Conservation (phyloP, 2,329 filamentous ascomycete genomes). For the Talaromyces piceae region DNA sequence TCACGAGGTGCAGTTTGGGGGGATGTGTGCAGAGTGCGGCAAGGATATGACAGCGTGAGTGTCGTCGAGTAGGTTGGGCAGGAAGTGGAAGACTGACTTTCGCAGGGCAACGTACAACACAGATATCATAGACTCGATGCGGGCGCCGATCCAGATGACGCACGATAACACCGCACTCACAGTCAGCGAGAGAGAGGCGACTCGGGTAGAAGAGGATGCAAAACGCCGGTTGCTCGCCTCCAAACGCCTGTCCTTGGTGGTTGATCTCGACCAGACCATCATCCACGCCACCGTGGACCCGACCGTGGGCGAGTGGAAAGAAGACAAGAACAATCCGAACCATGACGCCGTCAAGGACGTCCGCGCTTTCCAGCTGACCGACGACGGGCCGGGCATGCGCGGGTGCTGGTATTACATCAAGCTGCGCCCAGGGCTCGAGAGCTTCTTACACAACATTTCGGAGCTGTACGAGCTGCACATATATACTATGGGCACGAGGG, state of each 20-base stretch:
- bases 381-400: constrained; percentile 68
- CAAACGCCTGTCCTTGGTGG: constrained; percentile 83
- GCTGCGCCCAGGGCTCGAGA: constrained; percentile 74
- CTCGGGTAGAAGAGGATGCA: constrained; percentile 73
- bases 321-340: constrained; percentile 81
- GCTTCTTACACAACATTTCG: constrained; percentile 71
- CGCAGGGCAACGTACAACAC: constrained; percentile 65
- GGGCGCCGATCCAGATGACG: constrained; percentile 88
- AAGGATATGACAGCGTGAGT: constrained; percentile 84
- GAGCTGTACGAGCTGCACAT: constrained; percentile 90
- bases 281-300: constrained; percentile 97
- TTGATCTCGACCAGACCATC: constrained; percentile 96
- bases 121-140: constrained; percentile 67
- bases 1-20: constrained; percentile 84
- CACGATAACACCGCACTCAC: constrained; percentile 84
- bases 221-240: constrained; percentile 74
- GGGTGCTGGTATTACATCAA: constrained; percentile 99
- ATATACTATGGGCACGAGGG: constrained; percentile 97
- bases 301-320: constrained; percentile 92
- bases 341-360: constrained; percentile 86
- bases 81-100: no score
- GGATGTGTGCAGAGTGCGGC: constrained; percentile 85
- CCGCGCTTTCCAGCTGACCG: constrained; percentile 75
- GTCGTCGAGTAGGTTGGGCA: no score
- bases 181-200: constrained; percentile 75